Evolutionary conservation across 2,329 filamentous ascomycete species (phyloP).

Genomic region (Falciphora oryzae): DNA sequence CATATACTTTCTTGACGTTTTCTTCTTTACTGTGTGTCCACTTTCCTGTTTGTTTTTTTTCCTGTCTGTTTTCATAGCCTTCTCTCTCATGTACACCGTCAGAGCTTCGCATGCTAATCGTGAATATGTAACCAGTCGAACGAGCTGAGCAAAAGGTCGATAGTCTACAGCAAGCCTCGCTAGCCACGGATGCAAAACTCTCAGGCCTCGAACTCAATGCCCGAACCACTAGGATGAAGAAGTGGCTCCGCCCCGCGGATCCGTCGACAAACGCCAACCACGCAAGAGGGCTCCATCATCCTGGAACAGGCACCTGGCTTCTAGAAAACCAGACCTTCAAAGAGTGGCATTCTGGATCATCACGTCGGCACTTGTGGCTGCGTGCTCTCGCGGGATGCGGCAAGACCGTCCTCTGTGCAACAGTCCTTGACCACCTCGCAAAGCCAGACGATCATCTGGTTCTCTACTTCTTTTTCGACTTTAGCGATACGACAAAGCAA

Average conservation of each 20-base stretch:
- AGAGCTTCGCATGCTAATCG: too few species aligned
- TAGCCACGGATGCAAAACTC: not conserved
- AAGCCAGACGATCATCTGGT: too few species aligned
- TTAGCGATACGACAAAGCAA: not conserved
- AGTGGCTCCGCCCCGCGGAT: not conserved
- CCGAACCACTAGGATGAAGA: too few species aligned
- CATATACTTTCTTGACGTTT: not conserved
- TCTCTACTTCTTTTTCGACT: too few species aligned
- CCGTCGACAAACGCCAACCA: constrained; percentile 1
- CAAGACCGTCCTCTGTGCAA: not conserved
- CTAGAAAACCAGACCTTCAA: not conserved
- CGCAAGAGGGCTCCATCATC: not conserved
- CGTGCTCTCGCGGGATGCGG: not conserved
- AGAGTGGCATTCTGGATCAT: not conserved
- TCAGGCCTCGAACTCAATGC: too few species aligned
- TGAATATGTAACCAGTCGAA: too few species aligned
- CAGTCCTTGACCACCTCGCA: not conserved
- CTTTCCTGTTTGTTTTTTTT: too few species aligned
- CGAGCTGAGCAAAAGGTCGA: too few species aligned
- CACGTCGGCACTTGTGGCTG: constrained; percentile 1
- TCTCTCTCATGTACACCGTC: too few species aligned
- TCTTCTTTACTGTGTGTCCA: too few species aligned
- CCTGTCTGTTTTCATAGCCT: too few species aligned
- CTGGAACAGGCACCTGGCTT: not conserved
- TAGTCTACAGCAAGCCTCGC: too few species aligned